A percentile compares a stretch with the other conserved stretches of the same genome.
Evolutionary conservation across 805 yeast genomes (phyloP).

Genomic region (Saturnispora saitoi): DNA sequence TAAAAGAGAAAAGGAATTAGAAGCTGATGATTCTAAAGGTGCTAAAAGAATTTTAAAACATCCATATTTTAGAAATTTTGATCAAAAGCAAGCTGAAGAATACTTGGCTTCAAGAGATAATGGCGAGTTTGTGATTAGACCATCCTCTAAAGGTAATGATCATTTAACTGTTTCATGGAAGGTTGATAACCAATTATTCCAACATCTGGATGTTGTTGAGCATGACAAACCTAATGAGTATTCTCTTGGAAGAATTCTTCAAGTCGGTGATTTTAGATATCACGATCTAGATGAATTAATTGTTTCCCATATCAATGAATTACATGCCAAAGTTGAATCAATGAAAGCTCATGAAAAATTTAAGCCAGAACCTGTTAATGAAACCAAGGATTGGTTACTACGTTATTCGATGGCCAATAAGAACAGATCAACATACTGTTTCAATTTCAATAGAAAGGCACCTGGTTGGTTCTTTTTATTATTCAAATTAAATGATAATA

Average conservation of each 20-base stretch:
- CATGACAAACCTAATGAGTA: constrained; percentile 56
- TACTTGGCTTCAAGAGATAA: constrained; percentile 79
- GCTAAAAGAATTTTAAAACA: constrained; percentile 79
- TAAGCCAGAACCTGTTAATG: constrained; percentile 68
- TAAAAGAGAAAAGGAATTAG: constrained; percentile 47
- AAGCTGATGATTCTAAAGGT: constrained; percentile 58
- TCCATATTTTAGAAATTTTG: constrained; percentile 80
- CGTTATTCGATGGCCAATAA: constrained; percentile 89
- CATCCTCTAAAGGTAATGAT: constrained; percentile 82
- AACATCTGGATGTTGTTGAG: constrained; percentile 83
- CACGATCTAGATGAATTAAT: constrained; percentile 90
- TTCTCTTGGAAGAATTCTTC: constrained; percentile 47
- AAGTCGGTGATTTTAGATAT: constrained; percentile 60
- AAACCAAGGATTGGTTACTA: constrained; percentile 79
- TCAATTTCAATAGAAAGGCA: constrained; percentile 78
- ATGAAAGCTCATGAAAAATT: constrained; percentile 84
- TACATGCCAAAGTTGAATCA: constrained; percentile 74
- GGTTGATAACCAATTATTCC: constrained; percentile 82
- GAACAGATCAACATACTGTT: constrained; percentile 80
- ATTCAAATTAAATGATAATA: constrained; percentile 67
- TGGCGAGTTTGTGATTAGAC: constrained; percentile 91
- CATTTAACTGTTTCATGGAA: constrained; percentile 95
- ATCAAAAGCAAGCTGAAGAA: constrained; percentile 84
- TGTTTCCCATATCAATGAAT: constrained; percentile 75
- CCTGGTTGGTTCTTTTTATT: constrained; percentile 92